Evolutionary conservation across 768 basidiomycete genomes (phyloP).

Genomic region (Termitomyces sp.): DNA sequence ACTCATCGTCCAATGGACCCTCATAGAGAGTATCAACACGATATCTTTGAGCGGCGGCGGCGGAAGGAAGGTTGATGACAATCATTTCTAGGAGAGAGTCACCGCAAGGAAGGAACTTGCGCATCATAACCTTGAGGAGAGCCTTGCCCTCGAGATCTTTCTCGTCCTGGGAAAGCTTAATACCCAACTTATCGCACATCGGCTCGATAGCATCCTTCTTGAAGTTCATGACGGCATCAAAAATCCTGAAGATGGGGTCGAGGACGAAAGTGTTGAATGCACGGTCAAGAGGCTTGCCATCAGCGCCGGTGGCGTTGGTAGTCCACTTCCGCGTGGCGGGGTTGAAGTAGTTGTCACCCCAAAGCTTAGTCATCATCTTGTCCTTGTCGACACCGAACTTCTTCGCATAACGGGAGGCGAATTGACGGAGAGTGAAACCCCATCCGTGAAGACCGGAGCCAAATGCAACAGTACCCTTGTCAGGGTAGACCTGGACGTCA

Average conservation of each 20-base stretch:
- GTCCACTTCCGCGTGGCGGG: constrained; percentile 95
- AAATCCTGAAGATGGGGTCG: constrained; percentile 98
- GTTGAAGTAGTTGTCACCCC: constrained; percentile 99
- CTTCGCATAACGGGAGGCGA: constrained; percentile 90
- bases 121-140: constrained; percentile 96
- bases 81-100: constrained; percentile 99
- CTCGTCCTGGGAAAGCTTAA: constrained; percentile 85
- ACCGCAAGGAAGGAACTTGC: constrained; percentile 97
- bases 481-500: constrained; percentile 98
- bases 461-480: constrained; percentile 96
- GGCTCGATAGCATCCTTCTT: constrained; percentile 81
- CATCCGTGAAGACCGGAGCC: constrained; percentile 99
- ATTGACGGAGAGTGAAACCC: constrained; percentile 98
- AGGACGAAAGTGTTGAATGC: constrained; percentile 98
- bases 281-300: constrained; percentile 89
- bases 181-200: constrained; percentile 93
- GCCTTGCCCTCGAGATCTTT: constrained; percentile 90
- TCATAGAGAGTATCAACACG: constrained; percentile 99
- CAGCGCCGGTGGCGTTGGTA: constrained; percentile 62
- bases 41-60: constrained; percentile 92
- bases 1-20: constrained; percentile 99
- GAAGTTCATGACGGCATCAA: constrained; percentile 98
- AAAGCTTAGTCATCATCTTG: constrained; percentile 95
- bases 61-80: constrained; percentile 97
- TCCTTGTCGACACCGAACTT: constrained; percentile 98